These are phyloP conservation scores for Cryphonectria carpinicola DNA, from an alignment of 2,329 filamentous ascomycete genomes.

Conservation along the genomic window DNA sequence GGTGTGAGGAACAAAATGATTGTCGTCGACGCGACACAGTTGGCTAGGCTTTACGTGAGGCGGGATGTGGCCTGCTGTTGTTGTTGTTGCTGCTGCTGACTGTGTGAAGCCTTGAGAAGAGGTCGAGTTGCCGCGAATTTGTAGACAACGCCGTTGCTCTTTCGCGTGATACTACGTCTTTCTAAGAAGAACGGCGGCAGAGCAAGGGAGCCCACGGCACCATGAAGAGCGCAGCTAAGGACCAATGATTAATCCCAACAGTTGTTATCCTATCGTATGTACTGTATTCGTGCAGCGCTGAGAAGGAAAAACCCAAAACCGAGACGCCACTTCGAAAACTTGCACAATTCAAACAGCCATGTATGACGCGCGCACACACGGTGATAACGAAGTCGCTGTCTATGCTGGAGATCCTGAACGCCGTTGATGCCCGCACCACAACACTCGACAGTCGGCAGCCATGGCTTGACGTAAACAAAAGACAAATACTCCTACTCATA, in stretches of 20 bases:
- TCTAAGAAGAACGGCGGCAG: background rate
- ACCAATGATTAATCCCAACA: background rate
- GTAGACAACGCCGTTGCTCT: background rate
- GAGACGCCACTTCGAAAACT: slow-evolving; percentile 1
- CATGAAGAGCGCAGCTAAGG: background rate
- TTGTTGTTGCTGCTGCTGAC: slow-evolving; percentile 6
- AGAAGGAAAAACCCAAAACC: background rate
- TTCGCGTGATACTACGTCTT: background rate
- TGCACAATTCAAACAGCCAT: background rate
- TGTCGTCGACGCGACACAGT: background rate
- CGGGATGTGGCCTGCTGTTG: background rate
- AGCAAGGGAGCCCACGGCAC: background rate
- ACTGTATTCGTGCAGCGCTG: background rate
- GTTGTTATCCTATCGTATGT: background rate
- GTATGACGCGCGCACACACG: background rate
- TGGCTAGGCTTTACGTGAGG: background rate
- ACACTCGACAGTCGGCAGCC: background rate
- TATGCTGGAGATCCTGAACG: slow-evolving; percentile 7
- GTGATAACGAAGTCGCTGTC: background rate
- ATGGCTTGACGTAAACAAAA: background rate
- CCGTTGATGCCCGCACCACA: slow-evolving; percentile 16
- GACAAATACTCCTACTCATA: slow-evolving; percentile 8
- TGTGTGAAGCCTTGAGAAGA: background rate
- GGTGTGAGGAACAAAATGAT: background rate
- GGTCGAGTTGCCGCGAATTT: background rate